A percentile compares a stretch with the other conserved stretches of the same genome.
phyloP scores from a whole-genome alignment of 768 basidiomycete species.

The Boletus subcaerulescens region DNA sequence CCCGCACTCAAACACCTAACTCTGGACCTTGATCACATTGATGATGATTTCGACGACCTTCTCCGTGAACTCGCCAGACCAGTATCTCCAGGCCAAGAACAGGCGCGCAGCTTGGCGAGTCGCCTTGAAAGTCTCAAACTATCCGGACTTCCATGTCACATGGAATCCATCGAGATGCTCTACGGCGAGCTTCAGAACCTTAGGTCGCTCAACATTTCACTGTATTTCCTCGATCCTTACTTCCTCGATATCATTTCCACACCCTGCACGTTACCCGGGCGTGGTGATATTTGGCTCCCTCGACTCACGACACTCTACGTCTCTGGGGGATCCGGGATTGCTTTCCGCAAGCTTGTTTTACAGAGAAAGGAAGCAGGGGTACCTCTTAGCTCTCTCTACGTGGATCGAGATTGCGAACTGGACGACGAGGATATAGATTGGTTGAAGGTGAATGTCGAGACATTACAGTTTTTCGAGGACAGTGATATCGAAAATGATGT shows the following conservation, averaged over 20 bases:
- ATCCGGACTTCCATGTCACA: slow-evolving; percentile 44
- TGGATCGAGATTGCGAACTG: no score
- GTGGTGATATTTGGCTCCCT: slow-evolving; percentile 40
- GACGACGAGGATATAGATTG: no score
- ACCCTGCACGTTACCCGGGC: neutral
- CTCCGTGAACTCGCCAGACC: slow-evolving; percentile 38
- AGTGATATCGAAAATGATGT: no score
- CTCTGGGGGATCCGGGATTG: slow-evolving; percentile 31
- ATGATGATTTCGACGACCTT: slow-evolving; percentile 52
- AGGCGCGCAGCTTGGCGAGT: slow-evolving; percentile 38
- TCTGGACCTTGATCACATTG: slow-evolving; percentile 46
- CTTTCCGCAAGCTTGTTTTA: no score
- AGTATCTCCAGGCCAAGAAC: slow-evolving; percentile 31
- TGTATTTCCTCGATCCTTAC: no score
- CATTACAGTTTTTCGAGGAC: no score
- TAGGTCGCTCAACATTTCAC: slow-evolving; percentile 31
- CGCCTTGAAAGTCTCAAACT: slow-evolving; percentile 54
- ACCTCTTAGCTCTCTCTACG: no score
- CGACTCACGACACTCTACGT: slow-evolving; percentile 48
- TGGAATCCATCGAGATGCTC: slow-evolving; percentile 28
- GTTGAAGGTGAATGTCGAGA: no score
- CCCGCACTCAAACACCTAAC: slow-evolving; percentile 37
- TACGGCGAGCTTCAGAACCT: slow-evolving; percentile 49
- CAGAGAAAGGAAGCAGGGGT: no score
- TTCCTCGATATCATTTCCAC: neutral